These are phyloP conservation scores for Furcasterigmium furcatum DNA, from an alignment of 2,329 filamentous ascomycete genomes.

Conservation along the genomic window DNA sequence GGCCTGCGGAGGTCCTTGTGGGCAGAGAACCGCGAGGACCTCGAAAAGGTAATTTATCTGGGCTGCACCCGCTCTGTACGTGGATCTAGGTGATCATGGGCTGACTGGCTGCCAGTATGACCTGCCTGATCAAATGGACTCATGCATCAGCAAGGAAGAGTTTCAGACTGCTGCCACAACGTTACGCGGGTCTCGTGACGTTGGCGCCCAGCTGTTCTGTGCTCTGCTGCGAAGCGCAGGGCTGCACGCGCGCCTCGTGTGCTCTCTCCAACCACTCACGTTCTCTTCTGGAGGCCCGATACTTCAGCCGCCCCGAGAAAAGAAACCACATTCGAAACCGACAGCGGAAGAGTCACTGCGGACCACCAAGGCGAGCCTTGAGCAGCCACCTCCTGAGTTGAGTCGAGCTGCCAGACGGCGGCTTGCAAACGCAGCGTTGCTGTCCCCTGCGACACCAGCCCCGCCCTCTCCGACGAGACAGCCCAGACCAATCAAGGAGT, in stretches of 20 bases:
- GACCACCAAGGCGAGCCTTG: conserved; percentile 31
- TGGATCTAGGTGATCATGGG: conserved; percentile 10
- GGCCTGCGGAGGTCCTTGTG: conserved; percentile 72
- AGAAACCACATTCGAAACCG: conserved; percentile 20
- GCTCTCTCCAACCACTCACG: conserved; percentile 80
- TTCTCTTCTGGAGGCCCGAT: conserved; percentile 56
- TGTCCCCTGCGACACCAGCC: conserved; percentile 33
- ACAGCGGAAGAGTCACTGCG: conserved; percentile 30
- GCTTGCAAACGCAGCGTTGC: conserved; percentile 51
- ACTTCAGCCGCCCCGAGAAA: conserved; percentile 36
- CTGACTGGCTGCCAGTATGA: conserved; percentile 41
- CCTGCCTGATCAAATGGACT: conserved; percentile 62
- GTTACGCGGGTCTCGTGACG: conserved; percentile 79
- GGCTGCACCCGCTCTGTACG: conserved; percentile 10
- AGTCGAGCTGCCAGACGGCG: conserved; percentile 40
- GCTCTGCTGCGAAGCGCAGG: conserved; percentile 80
- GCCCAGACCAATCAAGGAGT: conserved; percentile 57
- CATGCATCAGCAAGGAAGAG: conserved; percentile 65
- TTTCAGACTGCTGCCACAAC: conserved; percentile 69
- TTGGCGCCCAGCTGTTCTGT: conserved; percentile 89
- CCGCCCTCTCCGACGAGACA: conserved; percentile 25
- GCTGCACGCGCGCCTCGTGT: conserved; percentile 78
- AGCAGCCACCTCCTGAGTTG: conserved; percentile 20
- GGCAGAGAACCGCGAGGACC: conserved; percentile 63
- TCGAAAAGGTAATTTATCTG: conserved; percentile 60